Evolutionary conservation across 257 asterid species (phyloP).

Genomic region (Craterostigma plantagineum): DNA sequence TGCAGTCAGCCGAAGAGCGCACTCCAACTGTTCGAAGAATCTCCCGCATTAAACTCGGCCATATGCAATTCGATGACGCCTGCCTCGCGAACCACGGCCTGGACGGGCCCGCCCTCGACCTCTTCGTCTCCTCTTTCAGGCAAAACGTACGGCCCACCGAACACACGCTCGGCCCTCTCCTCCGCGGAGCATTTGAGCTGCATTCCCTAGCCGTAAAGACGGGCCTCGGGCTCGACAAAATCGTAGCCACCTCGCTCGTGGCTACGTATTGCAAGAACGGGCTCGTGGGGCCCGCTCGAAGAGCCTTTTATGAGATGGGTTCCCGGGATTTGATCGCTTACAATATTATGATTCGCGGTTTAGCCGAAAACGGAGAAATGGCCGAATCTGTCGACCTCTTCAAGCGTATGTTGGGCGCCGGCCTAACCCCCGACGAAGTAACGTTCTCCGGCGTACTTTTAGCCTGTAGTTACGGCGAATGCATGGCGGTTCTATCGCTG

Average conservation of each 20-base stretch:
- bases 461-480: conserved; percentile 43
- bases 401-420: conserved; percentile 18
- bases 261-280: conserved; percentile 39
- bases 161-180: conserved; percentile 41
- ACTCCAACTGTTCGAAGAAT: conserved; percentile 20
- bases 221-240: conserved; percentile 35
- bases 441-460: conserved; percentile 31
- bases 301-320: conserved; percentile 19
- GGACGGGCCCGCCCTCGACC: conserved; percentile 25
- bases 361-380: conserved; percentile 37
- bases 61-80: conserved; percentile 43
- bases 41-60: conserved; percentile 24
- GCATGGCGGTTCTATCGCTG: conserved; percentile 24
- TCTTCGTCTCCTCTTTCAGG: conserved; percentile 25
- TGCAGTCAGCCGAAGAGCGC: conserved; percentile 50
- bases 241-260: conserved; percentile 47
- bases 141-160: conserved; percentile 39
- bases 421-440: conserved; percentile 32
- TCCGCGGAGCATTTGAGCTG: too few relatives aligned
- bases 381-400: conserved; percentile 28
- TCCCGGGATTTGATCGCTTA: conserved; percentile 45
- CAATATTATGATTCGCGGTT: conserved; percentile 40
- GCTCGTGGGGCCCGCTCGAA: conserved; percentile 19
- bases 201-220: conserved; percentile 43
- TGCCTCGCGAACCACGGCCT: conserved; percentile 30